A percentile compares a stretch with the other conserved stretches of the same genome.
Evolutionary conservation across 73 alveolate species (phyloP).

Genomic region (Paramecium caudatum): DNA sequence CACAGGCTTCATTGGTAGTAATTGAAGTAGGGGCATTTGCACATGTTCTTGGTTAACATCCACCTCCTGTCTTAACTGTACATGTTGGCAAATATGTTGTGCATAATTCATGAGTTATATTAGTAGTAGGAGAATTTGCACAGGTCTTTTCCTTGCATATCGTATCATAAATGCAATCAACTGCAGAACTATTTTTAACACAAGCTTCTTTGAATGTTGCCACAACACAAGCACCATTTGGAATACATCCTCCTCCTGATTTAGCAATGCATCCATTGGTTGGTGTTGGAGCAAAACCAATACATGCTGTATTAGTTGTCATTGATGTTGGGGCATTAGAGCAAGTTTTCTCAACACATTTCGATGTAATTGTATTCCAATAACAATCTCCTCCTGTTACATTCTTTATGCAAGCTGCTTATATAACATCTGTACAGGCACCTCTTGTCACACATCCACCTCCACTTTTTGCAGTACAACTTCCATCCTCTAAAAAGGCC

Average conservation of each 20-base stretch:
- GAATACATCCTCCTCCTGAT: constrained; percentile 15
- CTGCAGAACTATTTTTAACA: neutral
- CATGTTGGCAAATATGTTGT: constrained; percentile 10
- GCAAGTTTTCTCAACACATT: constrained; percentile 46
- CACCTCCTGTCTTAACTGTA: constrained; percentile 4
- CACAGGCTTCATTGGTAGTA: neutral
- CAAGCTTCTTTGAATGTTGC: neutral
- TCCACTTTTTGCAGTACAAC: neutral
- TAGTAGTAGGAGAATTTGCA: neutral
- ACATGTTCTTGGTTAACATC: neutral
- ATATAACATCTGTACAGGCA: too few species aligned
- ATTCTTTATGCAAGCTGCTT: constrained; percentile 25
- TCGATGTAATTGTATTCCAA: neutral
- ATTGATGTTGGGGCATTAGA: neutral
- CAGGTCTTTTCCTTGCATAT: constrained; percentile 15
- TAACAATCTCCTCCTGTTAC: neutral
- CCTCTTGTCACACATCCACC: constrained; percentile 15
- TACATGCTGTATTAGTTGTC: neutral
- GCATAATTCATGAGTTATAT: neutral
- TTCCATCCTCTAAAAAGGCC: neutral
- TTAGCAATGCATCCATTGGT: constrained; percentile 2
- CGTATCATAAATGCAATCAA: neutral
- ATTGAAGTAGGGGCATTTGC: neutral
- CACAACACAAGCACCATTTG: neutral
- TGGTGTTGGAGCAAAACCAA: neutral